Conservation (phyloP, 768 basidiomycete genomes). For the Nidula microcarpa region DNA sequence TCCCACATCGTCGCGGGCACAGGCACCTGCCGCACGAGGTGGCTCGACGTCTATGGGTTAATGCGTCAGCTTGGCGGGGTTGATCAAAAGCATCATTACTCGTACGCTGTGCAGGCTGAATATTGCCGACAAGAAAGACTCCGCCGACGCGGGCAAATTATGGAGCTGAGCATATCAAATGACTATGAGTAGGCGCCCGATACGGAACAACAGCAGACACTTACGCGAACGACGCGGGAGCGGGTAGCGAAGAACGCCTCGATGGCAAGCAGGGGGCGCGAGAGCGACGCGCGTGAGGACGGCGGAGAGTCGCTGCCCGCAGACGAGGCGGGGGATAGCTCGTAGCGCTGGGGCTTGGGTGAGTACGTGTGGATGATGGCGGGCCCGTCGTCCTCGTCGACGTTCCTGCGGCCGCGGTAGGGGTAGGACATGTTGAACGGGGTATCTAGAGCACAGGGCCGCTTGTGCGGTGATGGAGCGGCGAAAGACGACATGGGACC, state of each 20-base stretch:
- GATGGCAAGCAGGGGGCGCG: slow-evolving; percentile 11
- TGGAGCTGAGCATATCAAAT: slow-evolving; percentile 24
- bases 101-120: slow-evolving; percentile 36
- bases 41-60: slow-evolving; percentile 8
- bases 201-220: slow-evolving; percentile 17
- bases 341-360: slow-evolving; percentile 16
- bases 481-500: background rate
- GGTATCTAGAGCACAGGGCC: background rate
- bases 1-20: slow-evolving; percentile 49
- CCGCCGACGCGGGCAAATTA: slow-evolving; percentile 33
- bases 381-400: slow-evolving; percentile 4
- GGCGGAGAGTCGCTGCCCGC: slow-evolving; percentile 23
- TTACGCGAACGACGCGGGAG: slow-evolving; percentile 53
- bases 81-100: slow-evolving; percentile 13
- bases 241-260: slow-evolving; percentile 45
- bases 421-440: slow-evolving; percentile 1
- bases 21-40: slow-evolving; percentile 18
- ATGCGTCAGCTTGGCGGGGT: slow-evolving; percentile 13
- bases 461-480: background rate
- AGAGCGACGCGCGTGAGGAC: slow-evolving; percentile 11
- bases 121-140: slow-evolving; percentile 29
- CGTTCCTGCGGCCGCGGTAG: slow-evolving; percentile 3
- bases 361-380: slow-evolving; percentile 21
- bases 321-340: slow-evolving; percentile 30
- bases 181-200: slow-evolving; percentile 4